Evolutionary conservation across 257 asterid genomes (phyloP).

Genomic region (Oldenlandia corymbosa): DNA sequence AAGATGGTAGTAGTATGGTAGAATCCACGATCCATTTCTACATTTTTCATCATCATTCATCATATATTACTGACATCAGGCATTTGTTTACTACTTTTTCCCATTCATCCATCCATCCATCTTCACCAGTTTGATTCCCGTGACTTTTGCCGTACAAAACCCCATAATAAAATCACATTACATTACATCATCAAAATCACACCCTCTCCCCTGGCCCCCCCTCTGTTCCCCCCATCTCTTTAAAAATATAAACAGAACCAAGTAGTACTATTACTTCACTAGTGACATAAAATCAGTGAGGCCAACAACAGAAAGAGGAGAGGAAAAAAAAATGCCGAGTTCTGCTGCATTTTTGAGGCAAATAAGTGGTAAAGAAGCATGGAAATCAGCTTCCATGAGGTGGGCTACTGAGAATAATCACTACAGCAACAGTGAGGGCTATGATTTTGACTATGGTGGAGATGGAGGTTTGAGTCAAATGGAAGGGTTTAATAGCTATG

Average conservation of each 20-base stretch:
- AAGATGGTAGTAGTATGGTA: too few species aligned
- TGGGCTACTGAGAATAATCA: slow-evolving; percentile 34
- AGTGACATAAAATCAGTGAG: neutral
- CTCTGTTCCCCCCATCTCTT: slow-evolving; percentile 16
- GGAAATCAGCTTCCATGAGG: slow-evolving; percentile 58
- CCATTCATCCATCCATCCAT: slow-evolving; percentile 9
- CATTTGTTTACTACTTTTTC: slow-evolving; percentile 24
- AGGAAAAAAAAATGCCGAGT: slow-evolving; percentile 36
- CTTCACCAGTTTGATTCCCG: slow-evolving; percentile 41
- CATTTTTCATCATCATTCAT: slow-evolving; percentile 40
- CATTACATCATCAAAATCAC: slow-evolving; percentile 16
- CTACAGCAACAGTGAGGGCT: neutral
- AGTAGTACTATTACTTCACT: too few species aligned
- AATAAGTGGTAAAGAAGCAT: slow-evolving; percentile 65
- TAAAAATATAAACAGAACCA: neutral
- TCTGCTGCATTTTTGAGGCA: slow-evolving; percentile 67
- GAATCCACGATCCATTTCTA: too few species aligned
- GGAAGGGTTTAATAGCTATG: slow-evolving; percentile 31
- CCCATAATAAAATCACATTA: slow-evolving; percentile 12
- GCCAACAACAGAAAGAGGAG: neutral
- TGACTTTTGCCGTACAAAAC: slow-evolving; percentile 26
- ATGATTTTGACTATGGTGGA: neutral
- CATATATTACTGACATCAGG: slow-evolving; percentile 28
- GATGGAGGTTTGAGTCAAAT: slow-evolving; percentile 31
- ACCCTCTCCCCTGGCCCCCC: neutral